Evolutionary conservation across 257 asterid species (phyloP).

Genomic region (Handroanthus guayacan): DNA sequence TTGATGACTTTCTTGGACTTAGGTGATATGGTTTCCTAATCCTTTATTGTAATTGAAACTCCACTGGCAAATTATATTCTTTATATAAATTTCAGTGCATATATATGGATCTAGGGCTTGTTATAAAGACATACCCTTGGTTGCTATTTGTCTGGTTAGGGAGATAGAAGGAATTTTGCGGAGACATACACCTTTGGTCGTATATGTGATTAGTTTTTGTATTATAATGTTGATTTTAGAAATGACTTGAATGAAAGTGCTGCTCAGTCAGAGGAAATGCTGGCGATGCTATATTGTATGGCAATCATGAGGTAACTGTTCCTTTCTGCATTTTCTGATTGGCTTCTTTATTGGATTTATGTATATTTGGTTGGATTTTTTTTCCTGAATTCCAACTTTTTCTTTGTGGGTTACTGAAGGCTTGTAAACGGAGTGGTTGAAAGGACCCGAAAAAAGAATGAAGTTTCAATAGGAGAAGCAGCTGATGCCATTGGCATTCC

Average conservation of each 20-base stretch:
- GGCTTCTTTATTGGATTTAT: conserved; percentile 17
- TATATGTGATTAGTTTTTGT: conserved; percentile 15
- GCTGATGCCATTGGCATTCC: conserved; percentile 84
- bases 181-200: neutral
- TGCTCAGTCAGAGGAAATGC: conserved; percentile 71
- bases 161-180: neutral
- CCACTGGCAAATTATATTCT: neutral
- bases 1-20: conserved; percentile 8
- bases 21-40: neutral
- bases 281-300: conserved; percentile 79
- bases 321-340: conserved; percentile 10
- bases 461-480: conserved; percentile 81
- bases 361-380: conserved; percentile 8
- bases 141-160: neutral
- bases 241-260: conserved; percentile 52
- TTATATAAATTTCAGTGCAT: neutral
- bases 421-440: conserved; percentile 88
- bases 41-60: conserved; percentile 2
- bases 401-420: conserved; percentile 47
- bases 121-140: neutral
- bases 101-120: neutral
- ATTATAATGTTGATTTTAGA: conserved; percentile 46
- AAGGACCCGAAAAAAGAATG: conserved; percentile 75
- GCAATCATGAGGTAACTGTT: conserved; percentile 73
- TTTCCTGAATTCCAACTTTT: neutral